These are phyloP conservation scores for Amniculicola lignicola DNA, from an alignment of 495 filamentous ascomycete genomes.

Conservation along the genomic window DNA sequence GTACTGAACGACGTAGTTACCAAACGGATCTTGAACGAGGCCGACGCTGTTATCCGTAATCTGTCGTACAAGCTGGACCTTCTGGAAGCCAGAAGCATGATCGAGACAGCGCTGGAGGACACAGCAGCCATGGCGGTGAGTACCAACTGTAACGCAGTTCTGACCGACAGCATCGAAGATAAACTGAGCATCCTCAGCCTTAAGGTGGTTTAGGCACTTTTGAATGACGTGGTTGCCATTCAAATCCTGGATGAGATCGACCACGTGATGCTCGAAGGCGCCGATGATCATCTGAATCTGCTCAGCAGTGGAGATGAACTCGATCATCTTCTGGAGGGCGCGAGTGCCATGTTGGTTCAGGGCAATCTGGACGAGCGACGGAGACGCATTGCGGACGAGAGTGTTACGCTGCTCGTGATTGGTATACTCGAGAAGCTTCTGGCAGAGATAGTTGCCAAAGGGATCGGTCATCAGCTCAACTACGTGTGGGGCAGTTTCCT, in stretches of 20 bases:
- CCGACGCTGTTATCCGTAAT: conserved; percentile 79
- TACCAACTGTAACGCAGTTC: conserved; percentile 85
- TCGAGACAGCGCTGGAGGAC: conserved; percentile 98
- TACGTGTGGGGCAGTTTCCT: conserved; percentile 85
- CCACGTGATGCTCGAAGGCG: conserved; percentile 73
- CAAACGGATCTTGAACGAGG: conserved; percentile 93
- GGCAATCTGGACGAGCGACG: conserved; percentile 83
- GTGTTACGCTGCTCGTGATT: conserved; percentile 91
- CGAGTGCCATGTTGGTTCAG: conserved; percentile 95
- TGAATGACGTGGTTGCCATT: conserved; percentile 99
- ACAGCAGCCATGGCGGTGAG: conserved; percentile 96
- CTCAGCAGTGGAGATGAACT: conserved; percentile 78
- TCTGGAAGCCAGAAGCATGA: conserved; percentile 86
- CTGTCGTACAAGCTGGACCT: conserved; percentile 75
- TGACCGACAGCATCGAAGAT: conserved; percentile 91
- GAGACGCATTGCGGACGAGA: conserved; percentile 81
- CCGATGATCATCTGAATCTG: conserved; percentile 78
- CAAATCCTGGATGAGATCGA: conserved; percentile 89
- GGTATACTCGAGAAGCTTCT: conserved; percentile 91
- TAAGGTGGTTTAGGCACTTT: conserved; percentile 94
- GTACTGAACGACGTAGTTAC: conserved; percentile 98
- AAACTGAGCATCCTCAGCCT: conserved; percentile 78
- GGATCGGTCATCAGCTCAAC: conserved; percentile 97
- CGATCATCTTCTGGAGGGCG: conserved; percentile 98
- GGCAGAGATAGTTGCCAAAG: conserved; percentile 97